phyloP scores from a whole-genome alignment of 148 eudicot species.

The Rhododendron ferrugineum region DNA sequence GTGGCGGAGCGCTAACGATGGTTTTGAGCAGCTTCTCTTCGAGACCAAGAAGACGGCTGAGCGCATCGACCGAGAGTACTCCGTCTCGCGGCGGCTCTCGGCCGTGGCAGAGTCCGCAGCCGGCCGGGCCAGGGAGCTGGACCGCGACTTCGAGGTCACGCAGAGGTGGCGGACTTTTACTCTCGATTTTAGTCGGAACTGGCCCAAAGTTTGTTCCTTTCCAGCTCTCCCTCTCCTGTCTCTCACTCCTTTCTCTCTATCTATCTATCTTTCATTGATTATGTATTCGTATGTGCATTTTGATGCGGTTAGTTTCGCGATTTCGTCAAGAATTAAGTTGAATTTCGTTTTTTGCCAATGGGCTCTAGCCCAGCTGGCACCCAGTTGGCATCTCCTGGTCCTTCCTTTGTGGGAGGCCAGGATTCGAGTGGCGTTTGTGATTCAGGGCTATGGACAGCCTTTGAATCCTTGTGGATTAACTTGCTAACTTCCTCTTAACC shows the following conservation, averaged over 20 bases:
- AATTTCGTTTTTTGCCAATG: not conserved
- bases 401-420: too few relatives aligned
- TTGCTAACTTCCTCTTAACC: too few relatives aligned
- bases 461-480: too few relatives aligned
- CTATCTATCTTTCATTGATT: not conserved
- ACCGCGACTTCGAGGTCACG: constrained; percentile 61
- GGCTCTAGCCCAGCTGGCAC: too few relatives aligned
- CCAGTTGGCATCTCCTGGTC: too few relatives aligned
- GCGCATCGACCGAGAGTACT: constrained; percentile 65
- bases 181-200: constrained; percentile 62
- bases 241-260: not conserved
- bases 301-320: not conserved
- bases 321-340: not conserved
- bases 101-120: constrained; percentile 49
- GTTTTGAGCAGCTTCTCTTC: constrained; percentile 68
- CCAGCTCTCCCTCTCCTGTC: not conserved
- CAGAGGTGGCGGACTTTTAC: constrained; percentile 63
- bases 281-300: not conserved
- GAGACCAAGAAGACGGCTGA: constrained; percentile 79
- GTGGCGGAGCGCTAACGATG: constrained; percentile 75
- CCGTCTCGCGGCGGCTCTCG: constrained; percentile 46
- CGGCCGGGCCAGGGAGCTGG: constrained; percentile 62
- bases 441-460: too few relatives aligned
- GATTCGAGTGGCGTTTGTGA: too few relatives aligned
- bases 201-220: constrained; percentile 58